phyloP scores from a whole-genome alignment of 345 rosid species.

The Lepidium africanum region DNA sequence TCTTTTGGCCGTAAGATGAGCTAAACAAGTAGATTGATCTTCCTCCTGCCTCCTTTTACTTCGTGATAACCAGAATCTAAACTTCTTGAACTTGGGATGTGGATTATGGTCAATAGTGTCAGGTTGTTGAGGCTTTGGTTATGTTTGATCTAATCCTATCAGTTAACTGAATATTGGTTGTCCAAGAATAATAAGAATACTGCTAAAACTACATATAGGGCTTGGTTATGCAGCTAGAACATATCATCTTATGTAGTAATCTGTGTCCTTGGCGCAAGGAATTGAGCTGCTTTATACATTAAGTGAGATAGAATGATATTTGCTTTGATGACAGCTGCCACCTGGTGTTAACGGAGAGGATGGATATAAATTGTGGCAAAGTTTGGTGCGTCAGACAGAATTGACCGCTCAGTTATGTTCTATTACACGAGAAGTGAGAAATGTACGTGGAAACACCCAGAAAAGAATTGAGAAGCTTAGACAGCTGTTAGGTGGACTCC shows the following conservation, averaged over 20 bases:
- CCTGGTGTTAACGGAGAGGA: constrained; percentile 58
- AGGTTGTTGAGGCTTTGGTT: neutral
- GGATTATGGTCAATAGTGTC: neutral
- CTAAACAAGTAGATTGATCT: neutral
- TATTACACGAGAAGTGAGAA: constrained; percentile 81
- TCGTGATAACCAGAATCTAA: neutral
- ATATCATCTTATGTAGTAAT: neutral
- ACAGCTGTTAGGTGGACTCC: constrained; percentile 93
- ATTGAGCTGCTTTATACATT: neutral
- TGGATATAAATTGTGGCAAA: constrained; percentile 82
- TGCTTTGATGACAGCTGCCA: constrained; percentile 43
- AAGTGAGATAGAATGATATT: neutral
- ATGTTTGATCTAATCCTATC: too few relatives aligned
- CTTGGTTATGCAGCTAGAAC: neutral
- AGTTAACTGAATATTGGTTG: too few relatives aligned
- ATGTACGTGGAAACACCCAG: constrained; percentile 97
- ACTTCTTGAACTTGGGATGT: neutral
- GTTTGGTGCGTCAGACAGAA: constrained; percentile 90
- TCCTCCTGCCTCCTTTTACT: neutral
- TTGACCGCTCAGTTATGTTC: constrained; percentile 93
- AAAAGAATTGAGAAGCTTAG: constrained; percentile 96
- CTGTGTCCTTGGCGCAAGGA: neutral
- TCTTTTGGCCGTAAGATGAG: neutral
- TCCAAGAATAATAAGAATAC: neutral
- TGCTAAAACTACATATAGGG: neutral